Evolutionary conservation across 768 basidiomycete species (phyloP).

Genomic region (Podaxis sp.): DNA sequence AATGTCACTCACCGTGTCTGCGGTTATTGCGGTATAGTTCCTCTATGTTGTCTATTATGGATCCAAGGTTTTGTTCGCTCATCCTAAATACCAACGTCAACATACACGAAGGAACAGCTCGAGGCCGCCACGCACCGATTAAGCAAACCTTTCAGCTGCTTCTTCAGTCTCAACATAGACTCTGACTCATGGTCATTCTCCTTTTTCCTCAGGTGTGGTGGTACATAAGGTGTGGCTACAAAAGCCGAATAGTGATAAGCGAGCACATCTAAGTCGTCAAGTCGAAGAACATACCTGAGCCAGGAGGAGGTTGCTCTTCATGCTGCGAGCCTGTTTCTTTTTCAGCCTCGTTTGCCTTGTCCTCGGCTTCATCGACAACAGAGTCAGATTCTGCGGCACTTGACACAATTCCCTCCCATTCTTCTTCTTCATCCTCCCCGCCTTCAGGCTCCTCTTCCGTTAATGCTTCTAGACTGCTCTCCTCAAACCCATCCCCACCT

Average conservation of each 20-base stretch:
- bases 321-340: background rate
- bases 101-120: background rate
- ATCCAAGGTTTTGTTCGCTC: conserved; percentile 86
- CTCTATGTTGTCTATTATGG: conserved; percentile 73
- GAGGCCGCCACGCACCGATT: conserved; percentile 59
- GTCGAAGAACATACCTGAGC: conserved; percentile 11
- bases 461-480: conserved; percentile 16
- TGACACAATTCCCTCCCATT: conserved; percentile 33
- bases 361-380: conserved; percentile 21
- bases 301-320: background rate
- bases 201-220: conserved; percentile 68
- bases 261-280: conserved; percentile 1
- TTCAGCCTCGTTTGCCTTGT: conserved; percentile 19
- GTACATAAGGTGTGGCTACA: conserved; percentile 62
- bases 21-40: conserved; percentile 73
- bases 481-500: conserved; percentile 18
- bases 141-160: conserved; percentile 83
- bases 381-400: background rate
- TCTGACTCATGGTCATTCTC: conserved; percentile 32
- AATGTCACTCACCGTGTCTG: conserved; percentile 63
- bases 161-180: conserved; percentile 54
- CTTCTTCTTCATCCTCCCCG: conserved; percentile 26
- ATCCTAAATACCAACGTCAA: conserved; percentile 46
- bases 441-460: conserved; percentile 24
- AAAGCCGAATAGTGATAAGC: background rate